A percentile compares a stretch with the other conserved stretches of the same genome.
Conservation (phyloP, 768 basidiomycete genomes). For the Boletales sp. region DNA sequence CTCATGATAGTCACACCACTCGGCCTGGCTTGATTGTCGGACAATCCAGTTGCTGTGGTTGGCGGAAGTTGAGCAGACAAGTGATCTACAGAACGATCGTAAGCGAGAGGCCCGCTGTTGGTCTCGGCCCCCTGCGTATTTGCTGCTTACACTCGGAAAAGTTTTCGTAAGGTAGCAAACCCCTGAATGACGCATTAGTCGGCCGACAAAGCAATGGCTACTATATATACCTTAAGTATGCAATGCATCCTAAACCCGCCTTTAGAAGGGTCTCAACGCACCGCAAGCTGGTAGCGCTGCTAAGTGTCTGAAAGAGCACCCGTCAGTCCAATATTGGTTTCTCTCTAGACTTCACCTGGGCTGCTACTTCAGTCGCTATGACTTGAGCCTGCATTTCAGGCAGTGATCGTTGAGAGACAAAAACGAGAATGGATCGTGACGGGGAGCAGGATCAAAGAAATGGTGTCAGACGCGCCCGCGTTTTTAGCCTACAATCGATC, state of each 20-base stretch:
- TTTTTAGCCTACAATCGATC: slow-evolving; percentile 12
- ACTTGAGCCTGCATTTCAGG: slow-evolving; percentile 26
- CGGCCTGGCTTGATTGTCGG: slow-evolving; percentile 35
- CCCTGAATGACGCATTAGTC: slow-evolving; percentile 39
- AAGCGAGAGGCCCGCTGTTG: background rate
- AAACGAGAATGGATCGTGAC: background rate
- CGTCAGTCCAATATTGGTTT: background rate
- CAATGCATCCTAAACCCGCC: slow-evolving; percentile 73
- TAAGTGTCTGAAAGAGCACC: slow-evolving; percentile 40
- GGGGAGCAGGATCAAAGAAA: background rate
- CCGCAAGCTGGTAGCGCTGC: slow-evolving; percentile 57
- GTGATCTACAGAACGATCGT: slow-evolving; percentile 15
- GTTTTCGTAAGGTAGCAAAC: slow-evolving; percentile 76
- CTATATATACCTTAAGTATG: slow-evolving; percentile 59
- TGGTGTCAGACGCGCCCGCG: slow-evolving; percentile 10
- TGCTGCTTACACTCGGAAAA: slow-evolving; percentile 56
- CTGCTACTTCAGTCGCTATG: slow-evolving; percentile 15
- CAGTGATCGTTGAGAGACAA: background rate
- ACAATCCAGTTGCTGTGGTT: slow-evolving; percentile 32
- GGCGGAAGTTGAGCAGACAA: slow-evolving; percentile 31
- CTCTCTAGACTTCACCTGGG: slow-evolving; percentile 16
- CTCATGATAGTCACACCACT: slow-evolving; percentile 72
- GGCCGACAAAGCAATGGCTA: background rate
- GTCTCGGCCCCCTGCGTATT: background rate
- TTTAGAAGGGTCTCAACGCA: slow-evolving; percentile 69